phyloP scores from a whole-genome alignment of 1,139 yeast species.

The Casaregolazyma suthepensis region DNA sequence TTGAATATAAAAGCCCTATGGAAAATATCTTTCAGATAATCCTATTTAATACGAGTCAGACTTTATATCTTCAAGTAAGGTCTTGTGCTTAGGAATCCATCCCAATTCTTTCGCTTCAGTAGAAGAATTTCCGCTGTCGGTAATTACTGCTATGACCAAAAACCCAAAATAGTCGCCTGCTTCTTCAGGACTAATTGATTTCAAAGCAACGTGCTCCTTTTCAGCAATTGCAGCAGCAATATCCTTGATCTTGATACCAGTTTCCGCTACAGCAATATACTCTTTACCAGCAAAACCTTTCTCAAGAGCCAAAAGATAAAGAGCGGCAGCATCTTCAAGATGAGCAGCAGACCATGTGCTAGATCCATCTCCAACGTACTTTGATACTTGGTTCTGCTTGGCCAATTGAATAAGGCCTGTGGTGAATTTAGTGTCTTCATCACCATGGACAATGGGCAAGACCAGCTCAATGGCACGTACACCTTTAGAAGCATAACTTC shows the following conservation, averaged over 20 bases:
- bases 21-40: too few species aligned
- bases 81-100: slow-evolving; percentile 11
- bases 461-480: background rate
- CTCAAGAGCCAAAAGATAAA: slow-evolving; percentile 27
- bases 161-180: slow-evolving; percentile 1
- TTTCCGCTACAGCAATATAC: slow-evolving; percentile 1
- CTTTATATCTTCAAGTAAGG: slow-evolving; percentile 8
- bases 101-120: slow-evolving; percentile 9
- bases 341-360: slow-evolving; percentile 33
- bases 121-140: slow-evolving; percentile 1
- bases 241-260: slow-evolving; percentile 17
- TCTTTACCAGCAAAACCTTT: slow-evolving; percentile 20
- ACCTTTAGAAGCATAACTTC: slow-evolving; percentile 1
- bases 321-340: slow-evolving; percentile 29
- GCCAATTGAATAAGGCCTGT: slow-evolving; percentile 18
- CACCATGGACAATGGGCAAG: slow-evolving; percentile 10
- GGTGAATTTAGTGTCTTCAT: slow-evolving; percentile 22
- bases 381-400: slow-evolving; percentile 19
- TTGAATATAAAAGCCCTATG: too few species aligned
- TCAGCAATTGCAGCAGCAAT: slow-evolving; percentile 27
- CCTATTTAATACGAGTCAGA: background rate
- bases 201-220: slow-evolving; percentile 17
- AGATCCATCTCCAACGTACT: slow-evolving; percentile 28
- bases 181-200: slow-evolving; percentile 11
- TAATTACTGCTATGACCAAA: background rate